Evolutionary conservation across 495 filamentous ascomycete species (phyloP).

Genomic region (Bacidia rubella): DNA sequence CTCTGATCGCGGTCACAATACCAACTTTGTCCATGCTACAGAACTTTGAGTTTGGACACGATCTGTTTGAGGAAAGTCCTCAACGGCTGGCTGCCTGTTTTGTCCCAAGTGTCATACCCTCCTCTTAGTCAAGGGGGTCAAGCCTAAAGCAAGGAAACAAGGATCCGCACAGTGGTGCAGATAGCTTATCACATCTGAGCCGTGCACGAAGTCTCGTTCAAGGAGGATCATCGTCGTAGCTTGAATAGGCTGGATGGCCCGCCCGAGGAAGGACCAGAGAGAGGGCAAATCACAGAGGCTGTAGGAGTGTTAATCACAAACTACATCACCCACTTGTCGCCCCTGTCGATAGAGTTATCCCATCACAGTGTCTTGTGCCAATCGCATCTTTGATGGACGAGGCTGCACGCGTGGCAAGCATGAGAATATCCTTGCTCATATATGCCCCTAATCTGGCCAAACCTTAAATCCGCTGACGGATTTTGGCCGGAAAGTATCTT

Average conservation of each 20-base stretch:
- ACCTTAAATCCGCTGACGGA: too few species aligned
- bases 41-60: neutral
- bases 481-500: too few species aligned
- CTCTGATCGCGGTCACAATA: constrained; percentile 1
- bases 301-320: neutral
- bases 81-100: neutral
- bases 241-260: neutral
- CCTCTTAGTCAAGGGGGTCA: neutral
- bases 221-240: neutral
- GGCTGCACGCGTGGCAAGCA: neutral
- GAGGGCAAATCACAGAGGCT: neutral
- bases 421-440: neutral
- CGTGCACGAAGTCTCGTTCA: neutral
- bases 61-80: neutral
- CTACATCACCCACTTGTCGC: too few species aligned
- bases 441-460: too few species aligned
- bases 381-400: neutral
- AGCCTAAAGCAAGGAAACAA: neutral
- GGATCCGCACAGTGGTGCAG: neutral
- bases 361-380: too few species aligned
- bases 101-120: neutral
- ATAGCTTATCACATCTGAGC: neutral
- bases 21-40: constrained; percentile 1
- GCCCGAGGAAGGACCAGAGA: neutral
- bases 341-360: too few species aligned